phyloP scores from a whole-genome alignment of 2,329 filamentous ascomycete genomes.

The Tetracladium maxilliforme region DNA sequence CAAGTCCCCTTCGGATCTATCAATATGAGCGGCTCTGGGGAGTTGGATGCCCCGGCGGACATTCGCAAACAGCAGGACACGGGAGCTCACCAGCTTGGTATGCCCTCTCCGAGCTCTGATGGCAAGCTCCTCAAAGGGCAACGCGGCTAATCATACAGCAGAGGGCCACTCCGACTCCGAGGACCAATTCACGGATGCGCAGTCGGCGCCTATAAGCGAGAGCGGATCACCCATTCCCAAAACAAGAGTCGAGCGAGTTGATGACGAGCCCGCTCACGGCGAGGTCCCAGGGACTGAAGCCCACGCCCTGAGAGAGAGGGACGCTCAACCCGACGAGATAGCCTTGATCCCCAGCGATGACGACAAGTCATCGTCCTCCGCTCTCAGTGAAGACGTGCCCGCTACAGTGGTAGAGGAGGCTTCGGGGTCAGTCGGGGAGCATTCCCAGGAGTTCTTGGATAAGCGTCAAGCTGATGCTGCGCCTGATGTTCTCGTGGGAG shows the following conservation, averaged over 20 bases:
- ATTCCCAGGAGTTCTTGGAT: no score
- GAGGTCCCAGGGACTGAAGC: slow-evolving; percentile 47
- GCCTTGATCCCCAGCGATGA: slow-evolving; percentile 15
- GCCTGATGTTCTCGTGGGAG: no score
- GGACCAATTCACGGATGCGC: slow-evolving; percentile 56
- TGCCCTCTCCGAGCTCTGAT: slow-evolving; percentile 7
- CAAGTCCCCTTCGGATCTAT: no score
- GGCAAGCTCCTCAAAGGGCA: slow-evolving; percentile 11
- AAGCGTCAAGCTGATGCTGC: no score
- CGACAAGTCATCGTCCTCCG: no score
- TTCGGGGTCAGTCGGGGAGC: no score
- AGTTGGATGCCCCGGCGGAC: no score
- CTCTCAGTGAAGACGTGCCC: no score
- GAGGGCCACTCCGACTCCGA: slow-evolving; percentile 53
- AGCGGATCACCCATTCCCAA: slow-evolving; percentile 39
- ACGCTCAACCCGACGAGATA: slow-evolving; percentile 47
- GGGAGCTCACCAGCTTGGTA: slow-evolving; percentile 46
- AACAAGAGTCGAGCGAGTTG: slow-evolving; percentile 42
- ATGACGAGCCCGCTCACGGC: slow-evolving; percentile 41
- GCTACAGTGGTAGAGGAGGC: no score
- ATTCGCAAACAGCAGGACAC: no score
- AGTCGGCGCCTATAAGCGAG: slow-evolving; percentile 29
- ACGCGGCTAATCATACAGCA: no score
- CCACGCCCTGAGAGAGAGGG: slow-evolving; percentile 36
- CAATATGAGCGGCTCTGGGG: no score